Percentiles rank a stretch among this genome's conserved stretches.
These are phyloP conservation scores for Panaeolus papilionaceus DNA, from an alignment of 768 basidiomycete genomes.

Conservation along the genomic window DNA sequence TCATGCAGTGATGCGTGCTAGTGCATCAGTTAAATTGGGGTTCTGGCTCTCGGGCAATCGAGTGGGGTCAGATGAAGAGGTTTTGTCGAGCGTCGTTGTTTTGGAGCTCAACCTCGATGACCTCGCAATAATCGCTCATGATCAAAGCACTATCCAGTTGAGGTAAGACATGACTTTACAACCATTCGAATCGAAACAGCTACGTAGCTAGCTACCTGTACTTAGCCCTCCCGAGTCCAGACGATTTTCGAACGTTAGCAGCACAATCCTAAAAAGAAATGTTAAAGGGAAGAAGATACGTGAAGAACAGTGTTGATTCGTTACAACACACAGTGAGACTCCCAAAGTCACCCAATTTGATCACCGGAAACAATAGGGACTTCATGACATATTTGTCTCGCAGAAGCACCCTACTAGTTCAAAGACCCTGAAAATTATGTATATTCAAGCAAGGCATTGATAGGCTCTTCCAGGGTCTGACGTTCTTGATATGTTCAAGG, in stretches of 20 bases:
- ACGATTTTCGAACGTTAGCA: neutral
- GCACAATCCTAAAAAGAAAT: slow-evolving; percentile 3
- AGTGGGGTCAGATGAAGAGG: neutral
- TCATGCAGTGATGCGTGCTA: too few species aligned
- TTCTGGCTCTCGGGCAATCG: neutral
- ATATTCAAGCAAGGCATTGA: neutral
- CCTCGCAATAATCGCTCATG: too few species aligned
- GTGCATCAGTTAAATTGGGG: too few species aligned
- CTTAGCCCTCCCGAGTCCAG: neutral
- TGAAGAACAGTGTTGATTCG: neutral
- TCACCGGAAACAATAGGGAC: neutral
- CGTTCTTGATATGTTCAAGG: neutral
- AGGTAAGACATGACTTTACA: too few species aligned
- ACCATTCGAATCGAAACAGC: too few species aligned
- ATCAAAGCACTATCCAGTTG: too few species aligned
- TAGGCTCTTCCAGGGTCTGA: slow-evolving; percentile 5
- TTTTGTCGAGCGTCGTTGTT: neutral
- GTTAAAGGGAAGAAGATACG: neutral
- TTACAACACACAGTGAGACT: neutral
- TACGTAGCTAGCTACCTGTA: too few species aligned
- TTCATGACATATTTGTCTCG: neutral
- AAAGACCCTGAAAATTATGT: neutral
- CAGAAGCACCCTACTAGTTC: neutral
- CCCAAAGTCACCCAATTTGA: neutral
- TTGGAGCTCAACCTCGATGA: too few species aligned